Percentiles rank a stretch among this genome's conserved stretches.
Evolutionary conservation across 805 yeast genomes (phyloP).

Genomic region (Candida awuae): DNA sequence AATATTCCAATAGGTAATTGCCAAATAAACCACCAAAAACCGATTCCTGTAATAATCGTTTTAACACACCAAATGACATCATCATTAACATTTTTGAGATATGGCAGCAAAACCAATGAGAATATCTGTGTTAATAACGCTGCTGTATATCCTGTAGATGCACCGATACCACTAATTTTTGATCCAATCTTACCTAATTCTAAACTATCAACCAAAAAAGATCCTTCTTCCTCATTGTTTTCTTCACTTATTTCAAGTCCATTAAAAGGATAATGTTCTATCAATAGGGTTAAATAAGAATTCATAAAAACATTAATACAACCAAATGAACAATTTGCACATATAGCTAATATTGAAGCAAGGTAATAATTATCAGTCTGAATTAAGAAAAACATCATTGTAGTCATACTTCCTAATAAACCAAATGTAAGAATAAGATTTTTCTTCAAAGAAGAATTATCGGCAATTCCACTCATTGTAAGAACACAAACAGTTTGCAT

Average conservation of each 20-base stretch:
- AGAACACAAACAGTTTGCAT: conserved; percentile 66
- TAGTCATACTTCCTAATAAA: conserved; percentile 46
- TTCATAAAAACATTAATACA: conserved; percentile 76
- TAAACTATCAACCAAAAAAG: background rate
- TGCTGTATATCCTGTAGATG: conserved; percentile 61
- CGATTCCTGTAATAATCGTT: conserved; percentile 54
- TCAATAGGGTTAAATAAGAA: conserved; percentile 59
- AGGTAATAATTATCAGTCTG: conserved; percentile 36
- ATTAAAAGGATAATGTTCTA: conserved; percentile 30
- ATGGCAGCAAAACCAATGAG: conserved; percentile 40
- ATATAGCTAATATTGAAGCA: conserved; percentile 46
- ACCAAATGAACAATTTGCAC: conserved; percentile 66
- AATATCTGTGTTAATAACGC: conserved; percentile 59
- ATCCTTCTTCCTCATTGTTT: conserved; percentile 3
- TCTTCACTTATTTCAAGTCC: background rate
- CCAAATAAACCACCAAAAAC: conserved; percentile 71
- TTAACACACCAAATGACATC: conserved; percentile 38
- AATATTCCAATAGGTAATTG: conserved; percentile 51
- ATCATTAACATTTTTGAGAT: conserved; percentile 10
- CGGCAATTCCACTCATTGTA: conserved; percentile 65
- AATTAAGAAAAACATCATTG: conserved; percentile 38
- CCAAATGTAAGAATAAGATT: conserved; percentile 50
- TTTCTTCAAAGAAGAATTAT: conserved; percentile 56
- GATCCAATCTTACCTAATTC: conserved; percentile 36
- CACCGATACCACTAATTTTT: conserved; percentile 57